Base-by-base conservation (phyloP, 2,329 filamentous ascomycete genomes). In the Aspergillus costaricaensis region DNA sequence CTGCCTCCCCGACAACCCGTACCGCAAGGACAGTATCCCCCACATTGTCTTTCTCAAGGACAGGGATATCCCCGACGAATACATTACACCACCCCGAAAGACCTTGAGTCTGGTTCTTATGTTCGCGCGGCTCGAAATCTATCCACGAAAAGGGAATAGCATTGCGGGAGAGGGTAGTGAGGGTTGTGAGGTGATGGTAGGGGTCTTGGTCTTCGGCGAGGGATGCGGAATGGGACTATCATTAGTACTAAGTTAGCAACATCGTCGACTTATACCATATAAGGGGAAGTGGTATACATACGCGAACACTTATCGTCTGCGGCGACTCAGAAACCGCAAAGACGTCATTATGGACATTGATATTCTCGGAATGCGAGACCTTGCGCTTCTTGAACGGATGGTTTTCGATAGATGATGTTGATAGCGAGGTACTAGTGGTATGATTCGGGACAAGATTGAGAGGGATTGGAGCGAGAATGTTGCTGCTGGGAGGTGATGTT, bases 81-180 rank as follows among this genome's bases (percentile, higher is more conserved):
- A 80, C 2, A 36, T 36, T 36, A 12, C 32, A 62, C 48, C 72
- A 74, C 4, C 75, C 73, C 2, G 72, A 64, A 72, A 1, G 75
- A 65, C 6, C 70, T 68, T 0, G 70, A 66, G 9, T 67, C 62
- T 5, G 64, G 70, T 0, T 70, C 67, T 15, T 67, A 61, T 4
- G 64, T 61, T n/a, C 32, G 12, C 32, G 70, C 70, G 0, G 67
- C 5, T n/a, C 61, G 3, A 65, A 61, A 54, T 79, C 76, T 14
- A 80, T 68, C 77, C 76, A 80, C 57, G 73, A 72, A 5, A 79
- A 64, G 3, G 76, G 76, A 9, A 80, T 51, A 23, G 65, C 67
- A 4, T 72, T 73, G 47, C 77, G 76, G 19, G 76, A 71, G 6
- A 80, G 60, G 5, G 72, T 59, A 5, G 70, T 66, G 49, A 79